Conservation (phyloP, 768 basidiomycete species). For the Lactarius hengduanensis region DNA sequence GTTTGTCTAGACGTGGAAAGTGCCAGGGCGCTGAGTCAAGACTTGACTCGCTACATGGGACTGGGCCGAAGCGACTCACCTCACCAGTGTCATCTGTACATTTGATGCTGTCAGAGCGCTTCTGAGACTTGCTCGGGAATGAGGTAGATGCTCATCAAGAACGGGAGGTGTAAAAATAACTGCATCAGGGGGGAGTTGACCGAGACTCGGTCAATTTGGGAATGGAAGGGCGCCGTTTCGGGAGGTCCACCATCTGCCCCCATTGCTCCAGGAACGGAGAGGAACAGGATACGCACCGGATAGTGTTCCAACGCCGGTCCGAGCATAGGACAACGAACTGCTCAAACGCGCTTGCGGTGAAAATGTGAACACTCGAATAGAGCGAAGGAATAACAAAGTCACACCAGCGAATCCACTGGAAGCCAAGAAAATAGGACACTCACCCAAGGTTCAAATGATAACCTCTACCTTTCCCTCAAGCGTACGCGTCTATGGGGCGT, state of each 20-base stretch:
- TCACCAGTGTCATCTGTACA: conserved; percentile 22
- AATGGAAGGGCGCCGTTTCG: conserved; percentile 40
- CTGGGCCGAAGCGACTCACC: conserved; percentile 12
- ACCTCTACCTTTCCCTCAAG: conserved; percentile 29
- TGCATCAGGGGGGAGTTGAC: conserved; percentile 62
- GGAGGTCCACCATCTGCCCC: conserved; percentile 78
- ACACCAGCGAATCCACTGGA: conserved; percentile 29
- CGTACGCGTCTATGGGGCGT: conserved; percentile 20
- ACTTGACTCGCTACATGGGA: neutral
- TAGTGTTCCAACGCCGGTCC: conserved; percentile 83
- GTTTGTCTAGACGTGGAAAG: conserved; percentile 20
- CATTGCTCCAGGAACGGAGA: conserved; percentile 44
- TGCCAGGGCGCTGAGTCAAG: conserved; percentile 10
- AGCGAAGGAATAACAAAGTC: too few relatives aligned
- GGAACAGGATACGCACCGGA: conserved; percentile 82
- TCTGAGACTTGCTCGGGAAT: conserved; percentile 19
- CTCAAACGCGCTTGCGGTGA: conserved; percentile 46
- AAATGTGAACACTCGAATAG: conserved; percentile 39
- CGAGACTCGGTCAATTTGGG: conserved; percentile 41
- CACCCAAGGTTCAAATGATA: conserved; percentile 23
- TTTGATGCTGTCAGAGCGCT: conserved; percentile 4
- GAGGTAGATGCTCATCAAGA: conserved; percentile 24
- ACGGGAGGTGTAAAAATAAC: conserved; percentile 55
- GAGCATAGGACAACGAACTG: conserved; percentile 57
- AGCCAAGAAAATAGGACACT: conserved; percentile 10